These are phyloP conservation scores for Cutaneotrichosporon curvatum DNA, from an alignment of 1,284 basidiomycete species.

Conservation along the genomic window DNA sequence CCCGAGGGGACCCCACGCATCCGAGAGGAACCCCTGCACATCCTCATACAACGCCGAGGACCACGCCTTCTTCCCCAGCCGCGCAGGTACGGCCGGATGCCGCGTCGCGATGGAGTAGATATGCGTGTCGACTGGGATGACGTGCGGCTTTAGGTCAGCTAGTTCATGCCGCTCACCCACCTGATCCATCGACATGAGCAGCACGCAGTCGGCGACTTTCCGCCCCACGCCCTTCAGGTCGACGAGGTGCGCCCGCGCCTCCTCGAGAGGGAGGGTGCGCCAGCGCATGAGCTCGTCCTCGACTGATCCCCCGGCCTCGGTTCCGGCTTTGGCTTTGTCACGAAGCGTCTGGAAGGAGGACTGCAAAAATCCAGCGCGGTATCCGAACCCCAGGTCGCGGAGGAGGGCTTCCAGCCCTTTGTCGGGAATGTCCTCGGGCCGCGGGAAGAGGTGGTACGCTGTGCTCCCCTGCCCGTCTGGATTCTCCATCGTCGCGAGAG, in stretches of 20 bases:
- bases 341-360: slow-evolving; percentile 69
- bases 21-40: slow-evolving; percentile 58
- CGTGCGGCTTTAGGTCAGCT: slow-evolving; percentile 55
- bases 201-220: slow-evolving; percentile 91
- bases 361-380: slow-evolving; percentile 84
- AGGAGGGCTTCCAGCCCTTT: slow-evolving; percentile 58
- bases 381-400: slow-evolving; percentile 85
- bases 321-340: background rate
- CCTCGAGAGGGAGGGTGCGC: slow-evolving; percentile 18
- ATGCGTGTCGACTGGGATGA: slow-evolving; percentile 89
- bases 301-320: slow-evolving; percentile 1
- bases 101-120: slow-evolving; percentile 79
- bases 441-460: slow-evolving; percentile 78
- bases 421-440: slow-evolving; percentile 59
- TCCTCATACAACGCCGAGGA: slow-evolving; percentile 70
- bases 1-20: slow-evolving; percentile 73
- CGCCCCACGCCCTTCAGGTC: slow-evolving; percentile 84
- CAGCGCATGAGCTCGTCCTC: slow-evolving; percentile 23
- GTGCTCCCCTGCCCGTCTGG: slow-evolving; percentile 11
- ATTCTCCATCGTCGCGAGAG: slow-evolving; percentile 48
- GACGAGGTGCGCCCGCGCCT: slow-evolving; percentile 60
- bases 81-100: slow-evolving; percentile 62
- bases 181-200: slow-evolving; percentile 93
- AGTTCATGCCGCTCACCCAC: slow-evolving; percentile 45
- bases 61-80: slow-evolving; percentile 53